Evolutionary conservation across 257 asterid species (phyloP).

Genomic region (Ophiorrhiza pumila): DNA sequence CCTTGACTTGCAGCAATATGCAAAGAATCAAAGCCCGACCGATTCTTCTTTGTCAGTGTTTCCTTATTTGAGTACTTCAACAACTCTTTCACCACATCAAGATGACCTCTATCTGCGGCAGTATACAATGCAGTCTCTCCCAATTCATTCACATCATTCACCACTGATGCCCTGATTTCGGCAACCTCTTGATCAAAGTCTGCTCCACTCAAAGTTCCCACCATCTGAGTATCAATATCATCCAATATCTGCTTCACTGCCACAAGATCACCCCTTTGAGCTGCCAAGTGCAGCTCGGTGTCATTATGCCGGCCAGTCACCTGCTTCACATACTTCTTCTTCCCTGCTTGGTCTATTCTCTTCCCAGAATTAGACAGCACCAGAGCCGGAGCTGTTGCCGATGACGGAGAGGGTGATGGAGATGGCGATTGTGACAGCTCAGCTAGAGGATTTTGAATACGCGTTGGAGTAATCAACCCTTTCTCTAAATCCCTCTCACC

Average conservation of each 20-base stretch:
- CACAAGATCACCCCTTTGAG: constrained; percentile 47
- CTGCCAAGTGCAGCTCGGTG: constrained; percentile 53
- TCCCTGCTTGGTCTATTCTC: constrained; percentile 52
- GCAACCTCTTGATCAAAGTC: constrained; percentile 52
- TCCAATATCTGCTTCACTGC: constrained; percentile 43
- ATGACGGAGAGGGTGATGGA: constrained; percentile 26
- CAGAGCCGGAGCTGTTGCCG: constrained; percentile 52
- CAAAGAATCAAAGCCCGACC: constrained; percentile 43
- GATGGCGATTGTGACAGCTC: constrained; percentile 42
- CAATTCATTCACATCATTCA: constrained; percentile 46
- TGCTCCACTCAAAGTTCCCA: constrained; percentile 38
- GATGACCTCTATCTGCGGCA: constrained; percentile 50
- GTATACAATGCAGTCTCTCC: constrained; percentile 46
- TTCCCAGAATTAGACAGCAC: constrained; percentile 54
- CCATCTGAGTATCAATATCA: constrained; percentile 44
- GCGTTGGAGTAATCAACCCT: constrained; percentile 26
- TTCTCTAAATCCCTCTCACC: constrained; percentile 37
- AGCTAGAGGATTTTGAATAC: constrained; percentile 28
- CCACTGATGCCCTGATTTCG: constrained; percentile 47
- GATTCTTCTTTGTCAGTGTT: constrained; percentile 43
- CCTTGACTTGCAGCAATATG: constrained; percentile 52
- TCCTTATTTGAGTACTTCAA: constrained; percentile 42
- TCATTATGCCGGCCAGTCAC: constrained; percentile 57
- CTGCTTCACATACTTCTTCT: constrained; percentile 52
- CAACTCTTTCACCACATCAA: constrained; percentile 46